A percentile compares a stretch with the other conserved stretches of the same genome.
Evolutionary conservation across 164 flowering plant genomes (phyloP).

Genomic region (Dillenia suffruticosa): DNA sequence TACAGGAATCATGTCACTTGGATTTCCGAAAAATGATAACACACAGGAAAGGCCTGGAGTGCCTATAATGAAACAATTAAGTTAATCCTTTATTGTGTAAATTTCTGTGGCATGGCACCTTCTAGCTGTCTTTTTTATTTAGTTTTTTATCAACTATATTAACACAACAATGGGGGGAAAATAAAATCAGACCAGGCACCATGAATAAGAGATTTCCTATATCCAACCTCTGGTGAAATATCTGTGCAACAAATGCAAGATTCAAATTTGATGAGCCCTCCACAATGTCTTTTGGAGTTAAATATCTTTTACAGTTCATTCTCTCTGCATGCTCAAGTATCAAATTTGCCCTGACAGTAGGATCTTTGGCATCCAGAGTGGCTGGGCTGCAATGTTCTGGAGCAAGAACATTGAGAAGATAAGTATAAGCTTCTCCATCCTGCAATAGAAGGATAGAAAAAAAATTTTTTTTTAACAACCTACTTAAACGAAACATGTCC

Average conservation of each 20-base stretch:
- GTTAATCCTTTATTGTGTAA: too few relatives aligned
- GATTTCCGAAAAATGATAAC: too few relatives aligned
- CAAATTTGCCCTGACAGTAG: conserved; percentile 66
- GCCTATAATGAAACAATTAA: too few relatives aligned
- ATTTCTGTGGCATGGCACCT: too few relatives aligned
- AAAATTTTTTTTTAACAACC: too few relatives aligned
- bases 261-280: conserved; percentile 89
- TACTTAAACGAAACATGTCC: too few relatives aligned
- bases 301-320: conserved; percentile 82
- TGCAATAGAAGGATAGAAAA: conserved; percentile 16
- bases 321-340: conserved; percentile 86
- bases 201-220: neutral
- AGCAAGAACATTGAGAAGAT: conserved; percentile 91
- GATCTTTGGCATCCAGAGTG: conserved; percentile 68
- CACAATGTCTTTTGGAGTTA: conserved; percentile 72
- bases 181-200: too few relatives aligned
- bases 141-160: too few relatives aligned
- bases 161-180: too few relatives aligned
- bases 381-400: conserved; percentile 72
- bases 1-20: too few relatives aligned
- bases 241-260: conserved; percentile 90
- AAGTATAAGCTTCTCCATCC: conserved; percentile 94
- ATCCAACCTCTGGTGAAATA: conserved; percentile 80
- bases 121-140: too few relatives aligned
- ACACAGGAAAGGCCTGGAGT: too few relatives aligned